These are phyloP conservation scores for Pulveroboletus sp. DNA, from an alignment of 768 basidiomycete species.

Conservation along the genomic window DNA sequence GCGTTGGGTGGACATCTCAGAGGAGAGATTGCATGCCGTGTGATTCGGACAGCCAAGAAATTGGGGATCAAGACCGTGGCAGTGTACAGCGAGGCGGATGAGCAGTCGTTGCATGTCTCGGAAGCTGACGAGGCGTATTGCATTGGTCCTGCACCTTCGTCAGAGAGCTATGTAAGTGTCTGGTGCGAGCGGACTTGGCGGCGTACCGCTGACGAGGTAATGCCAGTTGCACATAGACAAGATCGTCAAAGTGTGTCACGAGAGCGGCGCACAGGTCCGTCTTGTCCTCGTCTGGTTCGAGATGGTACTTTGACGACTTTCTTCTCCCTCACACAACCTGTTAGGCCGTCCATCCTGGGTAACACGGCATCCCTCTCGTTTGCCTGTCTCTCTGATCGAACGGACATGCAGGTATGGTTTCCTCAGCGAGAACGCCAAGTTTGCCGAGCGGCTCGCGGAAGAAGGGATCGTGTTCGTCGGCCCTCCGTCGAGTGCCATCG, in stretches of 20 bases:
- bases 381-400: not conserved
- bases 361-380: conserved; percentile 15
- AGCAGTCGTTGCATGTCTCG: conserved; percentile 73
- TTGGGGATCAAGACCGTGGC: conserved; percentile 90
- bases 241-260: conserved; percentile 78
- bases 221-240: conserved; percentile 77
- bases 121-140: conserved; percentile 90
- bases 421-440: conserved; percentile 84
- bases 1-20: conserved; percentile 34
- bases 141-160: conserved; percentile 86
- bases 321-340: not conserved
- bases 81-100: conserved; percentile 86
- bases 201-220: conserved; percentile 1
- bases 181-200: not conserved
- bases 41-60: conserved; percentile 84
- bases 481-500: conserved; percentile 81
- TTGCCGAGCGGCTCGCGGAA: conserved; percentile 66
- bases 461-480: conserved; percentile 89
- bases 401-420: conserved; percentile 68
- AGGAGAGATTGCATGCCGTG: conserved; percentile 94
- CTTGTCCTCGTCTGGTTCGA: not conserved
- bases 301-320: not conserved
- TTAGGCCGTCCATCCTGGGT: conserved; percentile 92
- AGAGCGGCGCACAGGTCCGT: conserved; percentile 78
- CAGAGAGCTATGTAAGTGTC: conserved; percentile 79